phyloP scores from a whole-genome alignment of 106 monocot genomes.

The Dendrobium nobile region DNA sequence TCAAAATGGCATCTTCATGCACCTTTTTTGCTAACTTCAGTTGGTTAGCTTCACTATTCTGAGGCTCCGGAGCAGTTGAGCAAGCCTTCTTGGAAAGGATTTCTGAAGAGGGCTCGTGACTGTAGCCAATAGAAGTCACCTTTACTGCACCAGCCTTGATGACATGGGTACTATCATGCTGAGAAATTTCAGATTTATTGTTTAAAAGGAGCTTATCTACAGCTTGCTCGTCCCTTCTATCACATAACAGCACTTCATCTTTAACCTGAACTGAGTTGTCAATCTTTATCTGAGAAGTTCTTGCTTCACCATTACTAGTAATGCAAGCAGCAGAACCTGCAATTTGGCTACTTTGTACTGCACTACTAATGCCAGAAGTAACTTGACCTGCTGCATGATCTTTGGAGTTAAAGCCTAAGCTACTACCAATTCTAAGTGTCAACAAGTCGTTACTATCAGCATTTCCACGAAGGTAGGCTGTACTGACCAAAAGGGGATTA shows the following conservation, averaged over 20 bases:
- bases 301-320: conserved; percentile 16
- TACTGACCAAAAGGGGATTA: conserved; percentile 3
- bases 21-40: conserved; percentile 40
- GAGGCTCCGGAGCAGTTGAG: conserved; percentile 25
- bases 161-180: conserved; percentile 16
- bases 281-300: conserved; percentile 7
- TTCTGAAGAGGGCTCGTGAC: conserved; percentile 15
- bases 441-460: conserved; percentile 7
- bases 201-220: conserved; percentile 2
- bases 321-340: conserved; percentile 14
- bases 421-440: background rate
- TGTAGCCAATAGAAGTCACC: conserved; percentile 5
- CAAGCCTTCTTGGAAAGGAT: conserved; percentile 9
- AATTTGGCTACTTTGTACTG: conserved; percentile 15
- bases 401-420: conserved; percentile 14
- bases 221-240: conserved; percentile 7
- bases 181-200: conserved; percentile 16
- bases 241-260: conserved; percentile 26
- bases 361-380: background rate
- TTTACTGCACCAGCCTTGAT: conserved; percentile 7
- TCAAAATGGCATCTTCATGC: conserved; percentile 73
- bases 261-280: conserved; percentile 30
- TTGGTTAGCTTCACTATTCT: conserved; percentile 19
- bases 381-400: conserved; percentile 8
- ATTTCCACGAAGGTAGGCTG: conserved; percentile 11